phyloP scores from a whole-genome alignment of 2,329 filamentous ascomycete genomes.

The Pestalotiopsis sp. region DNA sequence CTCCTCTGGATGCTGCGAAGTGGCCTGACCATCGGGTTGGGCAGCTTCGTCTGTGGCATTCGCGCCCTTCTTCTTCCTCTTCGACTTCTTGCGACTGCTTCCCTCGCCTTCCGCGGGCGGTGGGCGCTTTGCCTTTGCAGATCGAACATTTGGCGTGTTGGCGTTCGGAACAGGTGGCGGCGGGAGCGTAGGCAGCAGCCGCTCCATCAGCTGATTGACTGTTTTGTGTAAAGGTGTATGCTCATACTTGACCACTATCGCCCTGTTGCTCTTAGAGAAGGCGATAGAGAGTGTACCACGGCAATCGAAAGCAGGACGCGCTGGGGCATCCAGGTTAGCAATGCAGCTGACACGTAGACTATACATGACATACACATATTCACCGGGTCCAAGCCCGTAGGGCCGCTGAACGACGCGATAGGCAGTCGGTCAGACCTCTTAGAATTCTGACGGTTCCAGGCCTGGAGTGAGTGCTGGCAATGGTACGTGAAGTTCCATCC shows the following conservation, averaged over 20 bases:
- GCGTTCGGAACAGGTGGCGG: slow-evolving; percentile 35
- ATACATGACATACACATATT: slow-evolving; percentile 41
- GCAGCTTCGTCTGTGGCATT: slow-evolving; percentile 20
- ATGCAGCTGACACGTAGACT: background rate
- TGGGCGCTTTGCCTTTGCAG: slow-evolving; percentile 26
- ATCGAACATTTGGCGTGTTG: slow-evolving; percentile 19
- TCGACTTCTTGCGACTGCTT: slow-evolving; percentile 28
- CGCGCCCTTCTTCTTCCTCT: slow-evolving; percentile 26
- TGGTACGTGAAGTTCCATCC: slow-evolving; percentile 58
- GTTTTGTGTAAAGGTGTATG: slow-evolving; percentile 61
- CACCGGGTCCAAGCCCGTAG: slow-evolving; percentile 46
- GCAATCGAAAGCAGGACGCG: slow-evolving; percentile 62
- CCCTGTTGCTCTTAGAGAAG: slow-evolving; percentile 49
- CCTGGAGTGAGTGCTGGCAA: slow-evolving; percentile 54
- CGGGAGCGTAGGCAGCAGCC: slow-evolving; percentile 44
- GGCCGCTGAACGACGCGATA: slow-evolving; percentile 53
- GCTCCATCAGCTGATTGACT: slow-evolving; percentile 50
- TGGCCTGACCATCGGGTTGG: slow-evolving; percentile 7
- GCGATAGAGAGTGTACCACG: slow-evolving; percentile 51
- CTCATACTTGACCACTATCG: slow-evolving; percentile 56
- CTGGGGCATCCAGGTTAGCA: slow-evolving; percentile 31
- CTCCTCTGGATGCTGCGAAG: slow-evolving; percentile 17
- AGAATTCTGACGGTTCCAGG: slow-evolving; percentile 51
- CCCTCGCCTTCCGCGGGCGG: slow-evolving; percentile 28
- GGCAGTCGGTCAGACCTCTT: slow-evolving; percentile 41